A percentile compares a stretch with the other conserved stretches of the same genome.
Conservation (phyloP, 1,284 basidiomycete genomes). For the Exobasidium cylindrosporum region DNA sequence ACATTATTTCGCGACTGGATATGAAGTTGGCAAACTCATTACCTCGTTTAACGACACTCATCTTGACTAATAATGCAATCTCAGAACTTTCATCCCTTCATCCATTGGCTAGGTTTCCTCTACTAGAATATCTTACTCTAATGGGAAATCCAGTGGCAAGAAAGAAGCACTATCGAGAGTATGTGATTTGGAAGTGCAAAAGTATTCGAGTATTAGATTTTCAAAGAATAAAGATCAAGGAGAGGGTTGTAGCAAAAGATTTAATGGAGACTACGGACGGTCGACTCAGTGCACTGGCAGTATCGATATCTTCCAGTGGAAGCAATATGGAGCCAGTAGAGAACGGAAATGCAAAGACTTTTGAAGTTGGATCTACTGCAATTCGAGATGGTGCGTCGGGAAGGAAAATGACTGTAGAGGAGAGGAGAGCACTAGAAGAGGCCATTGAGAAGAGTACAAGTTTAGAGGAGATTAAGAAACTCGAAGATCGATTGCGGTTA, state of each 20-base stretch:
- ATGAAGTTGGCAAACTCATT: constrained; percentile 73
- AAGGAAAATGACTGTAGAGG: constrained; percentile 84
- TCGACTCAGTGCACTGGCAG: constrained; percentile 35
- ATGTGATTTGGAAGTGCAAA: constrained; percentile 63
- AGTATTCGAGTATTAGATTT: constrained; percentile 89
- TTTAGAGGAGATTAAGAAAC: constrained; percentile 63
- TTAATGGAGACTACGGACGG: constrained; percentile 44
- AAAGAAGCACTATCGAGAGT: constrained; percentile 95
- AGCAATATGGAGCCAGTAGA: constrained; percentile 58
- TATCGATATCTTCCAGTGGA: constrained; percentile 69
- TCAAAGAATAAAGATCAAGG: constrained; percentile 79
- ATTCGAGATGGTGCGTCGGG: constrained; percentile 56
- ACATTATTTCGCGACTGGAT: constrained; percentile 78
- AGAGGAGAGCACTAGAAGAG: constrained; percentile 80
- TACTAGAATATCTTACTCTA: constrained; percentile 77
- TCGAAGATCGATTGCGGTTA: constrained; percentile 48
- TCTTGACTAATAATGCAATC: constrained; percentile 58
- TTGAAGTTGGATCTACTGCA: constrained; percentile 48
- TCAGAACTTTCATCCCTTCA: constrained; percentile 76
- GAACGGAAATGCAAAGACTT: constrained; percentile 60
- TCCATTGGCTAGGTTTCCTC: constrained; percentile 73
- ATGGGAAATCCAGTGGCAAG: constrained; percentile 86
- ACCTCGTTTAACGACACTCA: constrained; percentile 76
- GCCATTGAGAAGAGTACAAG: constrained; percentile 87
- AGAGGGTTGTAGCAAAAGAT: constrained; percentile 34